phyloP scores from a whole-genome alignment of 2,329 filamentous ascomycete genomes.

The Ophiobolus disseminans region DNA sequence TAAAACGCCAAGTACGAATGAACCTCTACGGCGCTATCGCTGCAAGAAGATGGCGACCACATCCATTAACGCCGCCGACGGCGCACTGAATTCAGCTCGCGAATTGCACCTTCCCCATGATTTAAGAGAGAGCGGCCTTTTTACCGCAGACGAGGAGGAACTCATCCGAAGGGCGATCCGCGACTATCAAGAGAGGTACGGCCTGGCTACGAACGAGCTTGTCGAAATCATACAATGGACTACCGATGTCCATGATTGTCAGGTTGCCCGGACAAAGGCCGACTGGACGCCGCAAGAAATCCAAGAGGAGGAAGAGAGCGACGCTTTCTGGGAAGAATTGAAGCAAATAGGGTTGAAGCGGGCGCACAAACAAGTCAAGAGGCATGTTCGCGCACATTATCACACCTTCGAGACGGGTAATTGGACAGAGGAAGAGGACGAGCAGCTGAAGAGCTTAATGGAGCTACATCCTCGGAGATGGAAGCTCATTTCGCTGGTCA shows the following conservation, averaged over 20 bases:
- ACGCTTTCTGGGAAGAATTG: slow-evolving; percentile 43
- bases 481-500: slow-evolving; percentile 64
- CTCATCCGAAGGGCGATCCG: slow-evolving; percentile 30
- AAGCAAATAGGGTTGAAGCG: slow-evolving; percentile 43
- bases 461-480: slow-evolving; percentile 64
- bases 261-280: background rate
- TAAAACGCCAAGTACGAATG: too few relatives aligned
- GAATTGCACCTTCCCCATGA: slow-evolving; percentile 22
- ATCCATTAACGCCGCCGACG: too few relatives aligned
- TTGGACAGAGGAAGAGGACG: slow-evolving; percentile 68
- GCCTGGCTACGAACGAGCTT: slow-evolving; percentile 19
- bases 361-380: slow-evolving; percentile 42
- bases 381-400: slow-evolving; percentile 65
- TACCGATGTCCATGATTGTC: background rate
- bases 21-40: too few relatives aligned
- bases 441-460: slow-evolving; percentile 58
- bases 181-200: slow-evolving; percentile 27
- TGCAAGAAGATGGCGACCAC: too few relatives aligned
- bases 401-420: slow-evolving; percentile 70
- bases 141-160: slow-evolving; percentile 30
- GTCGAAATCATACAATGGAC: slow-evolving; percentile 31
- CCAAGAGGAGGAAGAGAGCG: slow-evolving; percentile 16
- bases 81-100: slow-evolving; percentile 14
- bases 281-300: slow-evolving; percentile 5
- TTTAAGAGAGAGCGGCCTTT: slow-evolving; percentile 22